Evolutionary conservation across 2,329 filamentous ascomycete genomes (phyloP).

Genomic region (Aspergillus sp.): DNA sequence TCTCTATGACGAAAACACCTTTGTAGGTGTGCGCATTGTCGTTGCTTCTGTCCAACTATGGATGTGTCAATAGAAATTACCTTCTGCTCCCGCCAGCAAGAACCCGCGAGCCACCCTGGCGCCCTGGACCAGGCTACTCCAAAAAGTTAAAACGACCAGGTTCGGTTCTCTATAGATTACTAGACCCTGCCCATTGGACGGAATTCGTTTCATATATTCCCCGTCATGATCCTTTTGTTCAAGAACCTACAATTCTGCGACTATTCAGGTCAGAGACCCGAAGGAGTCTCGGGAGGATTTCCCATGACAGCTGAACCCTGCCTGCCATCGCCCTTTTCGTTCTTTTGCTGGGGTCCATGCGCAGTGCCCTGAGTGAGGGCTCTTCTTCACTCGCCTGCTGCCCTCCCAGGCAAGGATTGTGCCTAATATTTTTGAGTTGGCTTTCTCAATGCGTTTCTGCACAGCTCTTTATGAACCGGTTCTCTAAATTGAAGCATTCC

Average conservation of each 20-base stretch:
- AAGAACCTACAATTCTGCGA: conserved; percentile 8
- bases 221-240: conserved; percentile 3
- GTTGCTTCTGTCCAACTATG: not conserved
- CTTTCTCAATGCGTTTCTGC: not conserved
- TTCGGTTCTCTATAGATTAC: conserved; percentile 3
- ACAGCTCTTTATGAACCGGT: too few species aligned
- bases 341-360: not conserved
- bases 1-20: too few species aligned
- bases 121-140: not conserved
- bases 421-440: not conserved
- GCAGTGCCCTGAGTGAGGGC: not conserved
- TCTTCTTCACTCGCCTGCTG: not conserved
- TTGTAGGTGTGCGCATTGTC: too few species aligned
- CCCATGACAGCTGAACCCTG: not conserved
- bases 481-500: too few species aligned
- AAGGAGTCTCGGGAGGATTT: not conserved
- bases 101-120: not conserved
- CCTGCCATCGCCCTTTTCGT: not conserved
- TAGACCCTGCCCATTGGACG: conserved; percentile 12
- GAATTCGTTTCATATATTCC: conserved; percentile 16
- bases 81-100: too few species aligned
- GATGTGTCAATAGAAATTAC: not conserved
- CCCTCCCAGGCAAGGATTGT: not conserved
- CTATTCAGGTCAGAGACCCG: not conserved
- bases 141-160: not conserved